Evolutionary conservation across 495 filamentous ascomycete genomes (phyloP), one percentile per base, ranked within the genome.

Genomic region (Sphaerosporella brunnea): DNA sequence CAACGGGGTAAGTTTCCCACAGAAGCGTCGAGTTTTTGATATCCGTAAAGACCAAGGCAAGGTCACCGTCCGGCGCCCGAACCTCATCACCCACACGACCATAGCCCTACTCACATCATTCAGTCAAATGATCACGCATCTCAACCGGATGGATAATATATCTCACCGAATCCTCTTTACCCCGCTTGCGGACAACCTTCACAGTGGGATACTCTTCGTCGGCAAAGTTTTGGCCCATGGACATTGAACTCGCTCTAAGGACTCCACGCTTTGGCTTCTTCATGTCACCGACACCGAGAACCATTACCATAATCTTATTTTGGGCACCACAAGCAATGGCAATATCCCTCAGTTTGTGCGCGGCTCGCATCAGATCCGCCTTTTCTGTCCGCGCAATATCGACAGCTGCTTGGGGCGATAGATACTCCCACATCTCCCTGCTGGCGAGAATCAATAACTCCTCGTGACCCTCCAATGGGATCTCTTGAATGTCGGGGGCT

Each of bases 281-380:
- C 36, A 96, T 65, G 59, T 95, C 84, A 45, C 80, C 79, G 35
- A 99, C 80, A 21, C 85, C 84, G 42, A 99, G 74, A 62, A 96
- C 81, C 85, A 94, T 93, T 0, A 99, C 84, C 90, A 95, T 96
- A 53, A 99, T 80, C 67, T 96, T 99, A 53, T 78, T 79, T 4
- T 73, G 83, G 24, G 87, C 80, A 16, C 90, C 92, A 59, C 93
- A 96, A 2, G 88, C 82, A 51, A 99, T 92, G 20, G 90, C 92
- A 30, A 99, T 67, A 67, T 99, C 90, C 24, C 90, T 78, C 7
- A 96, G 74, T 60, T 90, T 94, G 58, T 96, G 86, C 19, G 92
- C 79, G n/a, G 87, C 92, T 47, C 84, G 74, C 90, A 99, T 96
- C 10, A 93, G 69, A 61, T 99, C 88, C 23, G 70, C 70, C 15